Evolutionary conservation across 106 monocot species (phyloP).

Genomic region (Dactylorhiza incarnata): DNA sequence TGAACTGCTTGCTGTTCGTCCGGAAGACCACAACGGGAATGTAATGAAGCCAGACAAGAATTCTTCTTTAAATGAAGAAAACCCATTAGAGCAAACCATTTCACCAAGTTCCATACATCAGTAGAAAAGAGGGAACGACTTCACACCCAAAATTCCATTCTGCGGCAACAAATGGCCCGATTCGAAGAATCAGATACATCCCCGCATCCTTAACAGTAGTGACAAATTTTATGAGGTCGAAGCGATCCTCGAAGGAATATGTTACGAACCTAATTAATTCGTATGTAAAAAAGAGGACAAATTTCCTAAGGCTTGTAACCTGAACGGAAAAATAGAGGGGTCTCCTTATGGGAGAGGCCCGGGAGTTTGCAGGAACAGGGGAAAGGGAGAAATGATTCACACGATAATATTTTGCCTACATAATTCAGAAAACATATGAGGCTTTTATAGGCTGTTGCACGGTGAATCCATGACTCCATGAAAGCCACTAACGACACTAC

Average conservation of each 20-base stretch:
- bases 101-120: not conserved
- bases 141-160: constrained; percentile 86
- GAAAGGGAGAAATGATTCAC: too few species aligned
- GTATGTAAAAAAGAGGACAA: too few species aligned
- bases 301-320: too few species aligned
- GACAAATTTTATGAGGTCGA: constrained; percentile 76
- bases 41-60: constrained; percentile 94
- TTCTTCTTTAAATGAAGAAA: constrained; percentile 44
- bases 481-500: too few species aligned
- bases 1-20: constrained; percentile 60
- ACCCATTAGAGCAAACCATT: not conserved
- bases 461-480: too few species aligned
- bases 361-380: too few species aligned
- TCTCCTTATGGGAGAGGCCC: too few species aligned
- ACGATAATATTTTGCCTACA: too few species aligned
- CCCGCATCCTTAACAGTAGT: constrained; percentile 70
- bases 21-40: constrained; percentile 74
- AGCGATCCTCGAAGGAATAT: constrained; percentile 86
- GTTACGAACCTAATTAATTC: too few species aligned
- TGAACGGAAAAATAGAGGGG: too few species aligned
- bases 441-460: too few species aligned
- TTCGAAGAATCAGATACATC: constrained; percentile 82
- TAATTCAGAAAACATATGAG: too few species aligned
- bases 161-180: constrained; percentile 87
- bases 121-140: not conserved